Percentiles rank a stretch among this genome's conserved stretches.
These are phyloP conservation scores for Fusarium lyarnte DNA, from an alignment of 2,329 filamentous ascomycete genomes.

Conservation along the genomic window DNA sequence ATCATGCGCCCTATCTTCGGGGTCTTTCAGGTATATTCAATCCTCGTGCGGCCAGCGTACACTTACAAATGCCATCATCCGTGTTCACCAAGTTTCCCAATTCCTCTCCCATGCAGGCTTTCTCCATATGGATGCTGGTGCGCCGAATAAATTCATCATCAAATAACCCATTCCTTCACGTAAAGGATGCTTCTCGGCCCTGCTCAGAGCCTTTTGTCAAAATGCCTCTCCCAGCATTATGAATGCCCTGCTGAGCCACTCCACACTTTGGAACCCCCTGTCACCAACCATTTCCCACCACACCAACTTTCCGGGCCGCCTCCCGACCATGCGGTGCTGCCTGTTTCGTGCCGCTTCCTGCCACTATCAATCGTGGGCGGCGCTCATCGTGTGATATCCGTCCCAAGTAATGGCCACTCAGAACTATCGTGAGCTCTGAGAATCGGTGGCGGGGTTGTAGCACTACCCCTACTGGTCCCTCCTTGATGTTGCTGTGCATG, in stretches of 20 bases:
- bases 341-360: conserved; percentile 5
- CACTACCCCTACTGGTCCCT: conserved; percentile 9
- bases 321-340: conserved; percentile 10
- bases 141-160: conserved; percentile 19
- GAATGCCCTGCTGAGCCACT: conserved; percentile 6
- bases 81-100: conserved; percentile 3
- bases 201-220: not conserved
- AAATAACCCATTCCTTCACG: conserved; percentile 1
- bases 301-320: conserved; percentile 22
- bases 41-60: conserved; percentile 32
- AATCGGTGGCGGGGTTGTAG: conserved; percentile 1
- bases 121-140: conserved; percentile 5
- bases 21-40: conserved; percentile 36
- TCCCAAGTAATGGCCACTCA: conserved; percentile 8
- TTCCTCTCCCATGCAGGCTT: conserved; percentile 2
- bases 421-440: conserved; percentile 5
- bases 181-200: not conserved
- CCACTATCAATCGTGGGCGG: conserved; percentile 5
- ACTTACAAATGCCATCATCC: conserved; percentile 17
- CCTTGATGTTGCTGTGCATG: conserved; percentile 7
- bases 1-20: conserved; percentile 7
- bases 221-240: conserved; percentile 11
- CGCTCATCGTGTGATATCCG: conserved; percentile 1
- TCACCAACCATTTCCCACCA: conserved; percentile 19
- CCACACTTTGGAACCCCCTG: conserved; percentile 13